These are phyloP conservation scores for Candida nonsorbophila DNA, from an alignment of 805 yeast species.

Conservation along the genomic window DNA sequence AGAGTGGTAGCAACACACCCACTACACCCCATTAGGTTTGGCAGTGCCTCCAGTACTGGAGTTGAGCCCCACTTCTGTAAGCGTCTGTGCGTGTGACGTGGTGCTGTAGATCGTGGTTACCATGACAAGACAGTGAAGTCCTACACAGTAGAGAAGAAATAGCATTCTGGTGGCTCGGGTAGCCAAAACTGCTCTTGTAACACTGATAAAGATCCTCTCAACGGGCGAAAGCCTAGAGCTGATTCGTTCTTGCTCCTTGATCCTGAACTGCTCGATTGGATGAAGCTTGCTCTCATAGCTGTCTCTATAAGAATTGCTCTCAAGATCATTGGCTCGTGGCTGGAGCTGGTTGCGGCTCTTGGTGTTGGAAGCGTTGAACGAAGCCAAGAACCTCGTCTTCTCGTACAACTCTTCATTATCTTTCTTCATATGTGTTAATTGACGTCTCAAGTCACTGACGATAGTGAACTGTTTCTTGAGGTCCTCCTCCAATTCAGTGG, in stretches of 20 bases:
- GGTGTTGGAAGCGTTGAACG: conserved; percentile 20
- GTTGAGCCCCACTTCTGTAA: conserved; percentile 42
- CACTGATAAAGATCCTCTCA: conserved; percentile 70
- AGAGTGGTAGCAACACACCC: background rate
- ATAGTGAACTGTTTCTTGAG: conserved; percentile 50
- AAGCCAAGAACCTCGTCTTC: conserved; percentile 61
- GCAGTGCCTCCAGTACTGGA: conserved; percentile 38
- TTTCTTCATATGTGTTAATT: conserved; percentile 55
- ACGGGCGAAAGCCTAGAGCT: conserved; percentile 66
- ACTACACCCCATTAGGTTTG: conserved; percentile 7
- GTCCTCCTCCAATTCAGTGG: conserved; percentile 80
- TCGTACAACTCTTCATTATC: conserved; percentile 82
- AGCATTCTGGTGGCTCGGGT: conserved; percentile 67
- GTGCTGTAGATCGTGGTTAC: conserved; percentile 53
- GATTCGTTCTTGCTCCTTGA: conserved; percentile 71
- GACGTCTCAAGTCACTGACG: conserved; percentile 58
- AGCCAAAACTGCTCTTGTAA: conserved; percentile 71
- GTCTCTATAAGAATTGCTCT: conserved; percentile 51
- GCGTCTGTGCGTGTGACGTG: conserved; percentile 38
- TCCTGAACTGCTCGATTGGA: conserved; percentile 78
- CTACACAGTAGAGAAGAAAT: conserved; percentile 68
- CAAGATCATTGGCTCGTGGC: conserved; percentile 44
- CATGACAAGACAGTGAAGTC: conserved; percentile 71
- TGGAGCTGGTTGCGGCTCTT: conserved; percentile 20
- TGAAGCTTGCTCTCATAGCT: conserved; percentile 74